These are phyloP conservation scores for Conidiobolus coronatus DNA, from an alignment of 371 early-diverging fungal species.

Conservation along the genomic window DNA sequence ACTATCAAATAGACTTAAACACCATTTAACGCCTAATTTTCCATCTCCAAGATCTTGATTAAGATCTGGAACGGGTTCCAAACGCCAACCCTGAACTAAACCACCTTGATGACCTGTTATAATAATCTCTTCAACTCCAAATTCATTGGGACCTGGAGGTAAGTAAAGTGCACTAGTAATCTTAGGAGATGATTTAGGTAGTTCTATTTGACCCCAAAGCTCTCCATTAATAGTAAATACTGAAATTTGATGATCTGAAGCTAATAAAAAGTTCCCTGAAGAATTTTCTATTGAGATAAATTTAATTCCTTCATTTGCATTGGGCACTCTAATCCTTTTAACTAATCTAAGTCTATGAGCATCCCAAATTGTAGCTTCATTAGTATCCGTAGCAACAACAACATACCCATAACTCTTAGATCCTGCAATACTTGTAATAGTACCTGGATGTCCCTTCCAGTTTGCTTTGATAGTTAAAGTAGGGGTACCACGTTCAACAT, in stretches of 20 bases:
- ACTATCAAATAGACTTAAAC: neutral
- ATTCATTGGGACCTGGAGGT: conserved; percentile 23
- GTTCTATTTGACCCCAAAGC: conserved; percentile 23
- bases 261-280: conserved; percentile 46
- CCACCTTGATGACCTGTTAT: conserved; percentile 35
- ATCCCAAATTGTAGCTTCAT: neutral
- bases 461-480: conserved; percentile 27
- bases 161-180: conserved; percentile 30
- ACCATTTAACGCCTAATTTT: neutral
- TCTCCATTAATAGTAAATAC: conserved; percentile 57
- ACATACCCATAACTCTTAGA: conserved; percentile 21
- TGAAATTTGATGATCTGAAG: conserved; percentile 26
- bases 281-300: neutral
- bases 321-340: neutral
- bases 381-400: neutral
- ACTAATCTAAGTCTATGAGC: neutral
- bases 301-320: neutral
- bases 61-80: neutral
- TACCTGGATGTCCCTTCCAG: conserved; percentile 36
- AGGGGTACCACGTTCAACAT: conserved; percentile 12
- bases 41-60: neutral
- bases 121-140: conserved; percentile 16
- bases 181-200: conserved; percentile 26
- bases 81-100: neutral
- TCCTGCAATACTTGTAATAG: conserved; percentile 31